These are phyloP conservation scores for Pleurostoma richardsiae DNA, from an alignment of 2,329 filamentous ascomycete genomes.

Conservation along the genomic window DNA sequence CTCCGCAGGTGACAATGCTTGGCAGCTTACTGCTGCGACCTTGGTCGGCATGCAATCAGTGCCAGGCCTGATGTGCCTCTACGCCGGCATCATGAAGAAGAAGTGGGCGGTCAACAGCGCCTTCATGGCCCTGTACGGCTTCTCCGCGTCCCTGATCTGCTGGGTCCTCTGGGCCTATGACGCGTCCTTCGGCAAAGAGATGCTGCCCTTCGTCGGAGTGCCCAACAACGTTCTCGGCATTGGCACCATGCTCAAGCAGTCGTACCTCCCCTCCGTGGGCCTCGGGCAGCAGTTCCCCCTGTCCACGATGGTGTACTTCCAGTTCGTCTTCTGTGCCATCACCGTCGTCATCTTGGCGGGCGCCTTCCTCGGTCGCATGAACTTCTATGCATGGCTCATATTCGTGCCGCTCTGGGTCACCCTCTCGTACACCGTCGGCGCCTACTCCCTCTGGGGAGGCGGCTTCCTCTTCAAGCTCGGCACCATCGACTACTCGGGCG, in stretches of 20 bases:
- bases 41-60: slow-evolving; percentile 44
- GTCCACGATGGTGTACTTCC: slow-evolving; percentile 47
- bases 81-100: slow-evolving; percentile 40
- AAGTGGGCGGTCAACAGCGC: slow-evolving; percentile 45
- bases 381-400: slow-evolving; percentile 45
- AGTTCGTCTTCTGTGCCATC: slow-evolving; percentile 48
- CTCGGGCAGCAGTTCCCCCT: slow-evolving; percentile 34
- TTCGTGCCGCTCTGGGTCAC: slow-evolving; percentile 48
- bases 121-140: slow-evolving; percentile 47
- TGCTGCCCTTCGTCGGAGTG: slow-evolving; percentile 42
- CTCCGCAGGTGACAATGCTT: slow-evolving; percentile 41
- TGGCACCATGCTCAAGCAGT: slow-evolving; percentile 34
- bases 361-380: slow-evolving; percentile 41
- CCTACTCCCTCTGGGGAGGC: slow-evolving; percentile 9
- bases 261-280: slow-evolving; percentile 32
- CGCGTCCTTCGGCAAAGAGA: slow-evolving; percentile 40
- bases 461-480: slow-evolving; percentile 30
- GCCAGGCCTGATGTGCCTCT: slow-evolving; percentile 42
- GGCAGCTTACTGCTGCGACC: slow-evolving; percentile 45
- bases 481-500: slow-evolving; percentile 45
- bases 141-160: slow-evolving; percentile 38
- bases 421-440: slow-evolving; percentile 3
- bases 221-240: slow-evolving; percentile 40
- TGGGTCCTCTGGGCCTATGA: slow-evolving; percentile 47
- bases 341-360: slow-evolving; percentile 42